These are phyloP conservation scores for Sutorius eximius DNA, from an alignment of 1,284 basidiomycete species.

Conservation along the genomic window DNA sequence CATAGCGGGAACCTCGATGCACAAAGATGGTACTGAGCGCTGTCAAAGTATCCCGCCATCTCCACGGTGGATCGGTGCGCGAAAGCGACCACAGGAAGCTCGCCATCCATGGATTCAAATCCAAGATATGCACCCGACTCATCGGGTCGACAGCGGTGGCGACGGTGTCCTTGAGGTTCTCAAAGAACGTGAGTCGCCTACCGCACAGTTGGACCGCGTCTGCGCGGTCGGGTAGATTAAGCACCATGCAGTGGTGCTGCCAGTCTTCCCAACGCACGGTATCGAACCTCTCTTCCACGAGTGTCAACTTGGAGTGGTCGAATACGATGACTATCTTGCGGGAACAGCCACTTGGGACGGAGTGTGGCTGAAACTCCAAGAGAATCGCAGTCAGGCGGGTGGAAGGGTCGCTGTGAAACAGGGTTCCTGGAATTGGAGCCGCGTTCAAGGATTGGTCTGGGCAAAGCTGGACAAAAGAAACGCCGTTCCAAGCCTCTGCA, in stretches of 20 bases:
- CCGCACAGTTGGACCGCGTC: conserved; percentile 34
- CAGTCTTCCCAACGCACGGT: conserved; percentile 35
- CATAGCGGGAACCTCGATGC: conserved; percentile 25
- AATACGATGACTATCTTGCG: conserved; percentile 34
- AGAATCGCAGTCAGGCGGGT: conserved; percentile 28
- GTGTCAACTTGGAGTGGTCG: conserved; percentile 29
- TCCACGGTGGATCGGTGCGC: conserved; percentile 31
- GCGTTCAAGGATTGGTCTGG: conserved; percentile 28
- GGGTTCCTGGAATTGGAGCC: conserved; percentile 22
- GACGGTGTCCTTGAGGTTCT: conserved; percentile 21
- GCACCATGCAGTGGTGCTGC: conserved; percentile 34
- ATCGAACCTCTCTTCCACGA: conserved; percentile 17
- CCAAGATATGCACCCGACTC: conserved; percentile 32
- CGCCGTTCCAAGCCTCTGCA: conserved; percentile 29
- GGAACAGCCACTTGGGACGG: conserved; percentile 32
- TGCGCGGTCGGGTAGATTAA: conserved; percentile 35
- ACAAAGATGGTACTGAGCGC: conserved; percentile 33
- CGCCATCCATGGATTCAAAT: conserved; percentile 33
- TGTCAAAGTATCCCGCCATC: conserved; percentile 29
- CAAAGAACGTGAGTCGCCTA: conserved; percentile 34
- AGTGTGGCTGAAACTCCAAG: conserved; percentile 30
- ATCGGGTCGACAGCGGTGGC: conserved; percentile 13
- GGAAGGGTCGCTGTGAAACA: conserved; percentile 32
- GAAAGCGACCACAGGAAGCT: conserved; percentile 30
- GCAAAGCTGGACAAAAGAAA: conserved; percentile 35